Evolutionary conservation across 768 basidiomycete genomes (phyloP).

Genomic region (Xerocomellus intermedius): DNA sequence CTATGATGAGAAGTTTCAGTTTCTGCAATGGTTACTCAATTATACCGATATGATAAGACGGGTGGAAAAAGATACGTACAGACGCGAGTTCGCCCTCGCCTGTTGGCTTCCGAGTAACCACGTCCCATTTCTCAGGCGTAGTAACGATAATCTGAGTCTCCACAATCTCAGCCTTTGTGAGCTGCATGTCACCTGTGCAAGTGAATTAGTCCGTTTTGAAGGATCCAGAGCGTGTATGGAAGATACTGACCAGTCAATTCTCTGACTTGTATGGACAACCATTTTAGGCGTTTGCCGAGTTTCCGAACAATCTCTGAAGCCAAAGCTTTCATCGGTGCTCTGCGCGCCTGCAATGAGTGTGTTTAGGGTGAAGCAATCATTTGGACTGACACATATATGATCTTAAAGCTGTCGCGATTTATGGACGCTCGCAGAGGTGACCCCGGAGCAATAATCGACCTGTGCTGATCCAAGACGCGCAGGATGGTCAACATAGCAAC

Average conservation of each 20-base stretch:
- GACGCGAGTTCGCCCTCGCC: constrained; percentile 97
- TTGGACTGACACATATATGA: constrained; percentile 85
- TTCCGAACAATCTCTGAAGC: constrained; percentile 95
- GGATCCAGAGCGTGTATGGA: neutral
- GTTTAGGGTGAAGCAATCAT: neutral
- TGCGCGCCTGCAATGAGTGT: constrained; percentile 27
- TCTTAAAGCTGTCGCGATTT: constrained; percentile 77
- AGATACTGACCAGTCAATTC: constrained; percentile 76
- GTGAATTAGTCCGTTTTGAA: neutral
- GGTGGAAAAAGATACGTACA: constrained; percentile 43
- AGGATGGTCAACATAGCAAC: constrained; percentile 93
- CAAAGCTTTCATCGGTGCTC: constrained; percentile 97
- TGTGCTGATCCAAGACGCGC: constrained; percentile 79
- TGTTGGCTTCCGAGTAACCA: constrained; percentile 94
- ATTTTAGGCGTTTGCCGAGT: constrained; percentile 81
- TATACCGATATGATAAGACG: neutral
- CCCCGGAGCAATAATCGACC: constrained; percentile 30
- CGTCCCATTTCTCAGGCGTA: constrained; percentile 99
- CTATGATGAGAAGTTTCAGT: constrained; percentile 92
- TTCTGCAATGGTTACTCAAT: constrained; percentile 46
- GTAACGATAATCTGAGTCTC: constrained; percentile 98
- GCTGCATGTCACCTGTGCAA: constrained; percentile 83
- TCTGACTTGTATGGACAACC: constrained; percentile 83
- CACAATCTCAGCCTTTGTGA: constrained; percentile 90
- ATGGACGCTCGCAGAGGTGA: constrained; percentile 49